phyloP scores from a whole-genome alignment of 306 rosid species.

The Quercus gilva region DNA sequence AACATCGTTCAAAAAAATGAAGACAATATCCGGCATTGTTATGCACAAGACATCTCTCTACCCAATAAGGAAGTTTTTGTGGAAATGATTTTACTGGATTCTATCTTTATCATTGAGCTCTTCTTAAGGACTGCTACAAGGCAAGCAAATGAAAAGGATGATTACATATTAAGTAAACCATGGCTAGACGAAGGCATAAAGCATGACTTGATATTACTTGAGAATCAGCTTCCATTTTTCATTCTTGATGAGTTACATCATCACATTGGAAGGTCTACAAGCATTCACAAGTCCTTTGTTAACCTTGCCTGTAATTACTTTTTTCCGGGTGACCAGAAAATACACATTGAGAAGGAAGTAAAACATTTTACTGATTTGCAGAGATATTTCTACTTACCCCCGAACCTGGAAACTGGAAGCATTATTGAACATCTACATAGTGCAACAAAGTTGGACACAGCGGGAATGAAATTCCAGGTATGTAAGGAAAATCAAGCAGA shows the following conservation, averaged over 20 bases:
- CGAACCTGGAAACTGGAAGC: neutral
- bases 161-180: neutral
- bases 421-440: neutral
- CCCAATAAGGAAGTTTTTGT: neutral
- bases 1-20: neutral
- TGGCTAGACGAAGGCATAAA: neutral
- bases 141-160: neutral
- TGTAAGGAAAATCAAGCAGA: neutral
- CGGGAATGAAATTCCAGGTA: neutral
- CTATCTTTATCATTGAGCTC: constrained; percentile 26
- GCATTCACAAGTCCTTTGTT: neutral
- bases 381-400: constrained; percentile 15
- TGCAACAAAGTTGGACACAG: constrained; percentile 11
- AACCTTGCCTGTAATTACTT: neutral
- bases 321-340: neutral
- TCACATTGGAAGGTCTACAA: too few species aligned
- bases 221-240: neutral
- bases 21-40: neutral
- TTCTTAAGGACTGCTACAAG: neutral
- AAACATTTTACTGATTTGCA: neutral
- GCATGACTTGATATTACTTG: neutral
- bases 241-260: too few species aligned
- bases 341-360: neutral
- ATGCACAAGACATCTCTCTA: neutral
- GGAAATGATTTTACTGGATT: constrained; percentile 10